Evolutionary conservation across 495 filamentous ascomycete species (phyloP).

Genomic region (Talaromyces liani): DNA sequence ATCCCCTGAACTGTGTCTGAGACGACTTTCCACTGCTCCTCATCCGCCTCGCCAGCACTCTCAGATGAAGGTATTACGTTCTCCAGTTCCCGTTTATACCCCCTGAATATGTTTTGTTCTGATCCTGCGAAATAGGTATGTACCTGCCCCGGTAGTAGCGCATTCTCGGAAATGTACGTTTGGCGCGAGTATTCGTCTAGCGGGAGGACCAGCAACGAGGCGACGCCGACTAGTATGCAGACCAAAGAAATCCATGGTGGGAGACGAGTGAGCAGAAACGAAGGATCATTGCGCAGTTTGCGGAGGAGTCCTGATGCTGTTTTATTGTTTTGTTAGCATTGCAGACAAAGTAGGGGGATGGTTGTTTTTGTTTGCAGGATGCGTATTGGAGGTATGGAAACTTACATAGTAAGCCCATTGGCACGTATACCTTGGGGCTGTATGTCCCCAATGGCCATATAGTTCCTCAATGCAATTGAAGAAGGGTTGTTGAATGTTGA

Average conservation of each 20-base stretch:
- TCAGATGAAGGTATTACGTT: conserved; percentile 22
- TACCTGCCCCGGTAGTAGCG: conserved; percentile 89
- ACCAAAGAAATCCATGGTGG: conserved; percentile 73
- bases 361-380: neutral
- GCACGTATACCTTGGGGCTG: conserved; percentile 2
- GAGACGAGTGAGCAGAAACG: conserved; percentile 32
- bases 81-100: conserved; percentile 79
- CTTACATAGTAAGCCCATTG: conserved; percentile 5
- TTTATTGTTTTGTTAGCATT: neutral
- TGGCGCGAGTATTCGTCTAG: conserved; percentile 83
- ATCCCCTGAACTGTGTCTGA: conserved; percentile 67
- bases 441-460: neutral
- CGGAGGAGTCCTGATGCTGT: conserved; percentile 20
- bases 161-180: conserved; percentile 98
- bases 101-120: conserved; percentile 90
- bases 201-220: conserved; percentile 89
- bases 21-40: conserved; percentile 32
- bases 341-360: neutral
- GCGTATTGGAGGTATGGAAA: neutral
- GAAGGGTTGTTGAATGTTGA: neutral
- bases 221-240: conserved; percentile 82
- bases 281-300: conserved; percentile 37
- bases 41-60: conserved; percentile 17
- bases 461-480: neutral
- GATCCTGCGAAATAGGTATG: conserved; percentile 80